Conservation (phyloP, 129 eudicot species). For the Lactuca sativa region DNA sequence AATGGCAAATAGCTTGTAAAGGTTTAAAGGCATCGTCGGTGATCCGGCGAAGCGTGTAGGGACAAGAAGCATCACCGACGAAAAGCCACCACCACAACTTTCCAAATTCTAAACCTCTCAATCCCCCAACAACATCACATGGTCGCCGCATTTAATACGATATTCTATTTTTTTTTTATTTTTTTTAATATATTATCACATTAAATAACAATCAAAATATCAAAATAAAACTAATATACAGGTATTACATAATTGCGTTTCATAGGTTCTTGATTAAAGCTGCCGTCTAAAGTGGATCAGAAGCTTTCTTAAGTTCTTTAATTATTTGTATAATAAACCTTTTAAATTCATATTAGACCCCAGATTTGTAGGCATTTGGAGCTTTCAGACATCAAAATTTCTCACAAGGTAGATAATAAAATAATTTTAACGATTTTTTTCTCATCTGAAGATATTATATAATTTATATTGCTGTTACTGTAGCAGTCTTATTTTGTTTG, state of each 20-base stretch:
- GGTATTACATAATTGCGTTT: background rate
- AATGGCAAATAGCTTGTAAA: background rate
- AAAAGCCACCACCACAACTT: slow-evolving; percentile 30
- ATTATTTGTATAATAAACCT: too few relatives aligned
- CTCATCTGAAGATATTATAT: background rate
- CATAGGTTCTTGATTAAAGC: too few relatives aligned
- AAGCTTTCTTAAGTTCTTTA: background rate
- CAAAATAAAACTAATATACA: background rate
- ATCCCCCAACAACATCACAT: slow-evolving; percentile 24
- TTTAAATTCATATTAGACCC: background rate
- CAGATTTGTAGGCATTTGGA: background rate
- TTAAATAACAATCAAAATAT: background rate
- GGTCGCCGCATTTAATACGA: slow-evolving; percentile 17
- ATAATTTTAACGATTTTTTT: too few relatives aligned
- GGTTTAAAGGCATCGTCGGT: slow-evolving; percentile 26
- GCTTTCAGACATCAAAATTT: background rate
- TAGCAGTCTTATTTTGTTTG: background rate
- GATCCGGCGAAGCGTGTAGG: slow-evolving; percentile 15
- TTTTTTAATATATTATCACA: too few relatives aligned
- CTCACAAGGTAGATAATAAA: background rate
- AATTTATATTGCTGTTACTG: background rate
- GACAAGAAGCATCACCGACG: slow-evolving; percentile 33
- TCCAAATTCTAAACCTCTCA: slow-evolving; percentile 13
- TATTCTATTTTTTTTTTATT: background rate
- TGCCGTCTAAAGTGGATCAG: background rate